A percentile compares a stretch with the other conserved stretches of the same genome.
Conservation (phyloP, 441 rosid species). For the Euphorbia neoarborescens region DNA sequence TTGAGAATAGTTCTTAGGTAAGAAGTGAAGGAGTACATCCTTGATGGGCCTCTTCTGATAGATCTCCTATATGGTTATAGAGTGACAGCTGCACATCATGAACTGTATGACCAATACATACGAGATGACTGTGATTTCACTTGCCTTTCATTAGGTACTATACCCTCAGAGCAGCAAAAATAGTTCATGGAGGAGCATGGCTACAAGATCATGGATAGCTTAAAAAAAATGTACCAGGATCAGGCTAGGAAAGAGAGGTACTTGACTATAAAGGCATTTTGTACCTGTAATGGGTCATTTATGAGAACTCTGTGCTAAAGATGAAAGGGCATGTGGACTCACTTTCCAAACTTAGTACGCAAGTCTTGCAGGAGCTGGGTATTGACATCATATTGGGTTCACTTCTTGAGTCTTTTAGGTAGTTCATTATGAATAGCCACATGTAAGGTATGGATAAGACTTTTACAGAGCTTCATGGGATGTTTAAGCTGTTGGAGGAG, state of each 20-base stretch:
- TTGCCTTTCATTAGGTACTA: too few relatives aligned
- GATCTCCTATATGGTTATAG: too few relatives aligned
- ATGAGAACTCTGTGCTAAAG: background rate
- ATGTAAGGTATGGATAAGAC: background rate
- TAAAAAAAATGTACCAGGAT: too few relatives aligned
- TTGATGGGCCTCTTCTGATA: background rate
- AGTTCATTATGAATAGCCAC: background rate
- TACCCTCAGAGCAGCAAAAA: too few relatives aligned
- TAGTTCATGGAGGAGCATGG: too few relatives aligned
- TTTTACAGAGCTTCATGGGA: background rate
- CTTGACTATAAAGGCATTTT: background rate
- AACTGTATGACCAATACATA: too few relatives aligned
- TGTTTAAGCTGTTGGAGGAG: background rate
- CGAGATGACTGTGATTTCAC: too few relatives aligned
- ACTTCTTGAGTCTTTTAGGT: background rate
- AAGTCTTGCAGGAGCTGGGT: background rate
- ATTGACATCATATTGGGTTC: background rate
- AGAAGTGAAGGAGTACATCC: background rate
- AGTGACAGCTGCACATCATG: too few relatives aligned
- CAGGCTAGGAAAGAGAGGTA: background rate
- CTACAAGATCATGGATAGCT: too few relatives aligned
- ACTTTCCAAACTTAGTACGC: background rate
- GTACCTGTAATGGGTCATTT: background rate
- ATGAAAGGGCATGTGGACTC: background rate
- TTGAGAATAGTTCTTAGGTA: too few relatives aligned